Evolutionary conservation across 352 stramenopile genomes (phyloP), one percentile per base, ranked within the genome.

Genomic region (Globisporangium ultimum): DNA sequence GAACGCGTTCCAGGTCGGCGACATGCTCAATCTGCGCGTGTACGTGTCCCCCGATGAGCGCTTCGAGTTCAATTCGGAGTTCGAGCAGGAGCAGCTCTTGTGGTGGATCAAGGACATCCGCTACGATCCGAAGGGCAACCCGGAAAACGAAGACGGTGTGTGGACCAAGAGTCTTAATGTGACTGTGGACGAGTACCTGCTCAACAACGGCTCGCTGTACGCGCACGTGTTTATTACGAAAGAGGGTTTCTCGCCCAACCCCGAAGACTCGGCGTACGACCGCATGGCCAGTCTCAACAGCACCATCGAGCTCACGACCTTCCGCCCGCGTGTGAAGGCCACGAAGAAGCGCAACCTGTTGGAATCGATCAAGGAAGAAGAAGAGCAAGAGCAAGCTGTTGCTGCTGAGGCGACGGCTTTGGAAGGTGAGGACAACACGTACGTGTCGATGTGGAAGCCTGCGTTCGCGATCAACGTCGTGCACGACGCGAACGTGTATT

Each of bases 171-270:
- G 64, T 32, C 38, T 92, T 24, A 96, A 96, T 62, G 69, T 95
- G 47, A 83, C 84, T 13, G 70, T 94, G 45, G 84, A 91, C 60
- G 64, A 78, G 13, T 60, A 89, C 43, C 47, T 92, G 55, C 71
- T 87, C 5, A 51, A 60, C 28, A 97, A 96, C 59, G 85, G 79
- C 18, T 93, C 87, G 55, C 49, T 92, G 3, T 95, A 80, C 58
- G 87, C 86, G 48, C 89, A 97, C 71, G 81, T 96, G 53, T 95
- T 93, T 51, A 60, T 94, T 41, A 90, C 81, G 32, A 88, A 88
- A 48, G 68, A 74, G 10, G 83, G 84, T 48, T 72, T 79, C 61
- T 91, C 82, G 34, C 76, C 82, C 50, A 90, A 93, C 54, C 84
- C 82, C 9, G 48, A 72, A 15, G 79, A 91, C 68, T 60, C 53